Evolutionary conservation across 2,329 filamentous ascomycete species (phyloP), one percentile per base, ranked within the genome.

Genomic region (Chrysoporthe deuterocubensis): DNA sequence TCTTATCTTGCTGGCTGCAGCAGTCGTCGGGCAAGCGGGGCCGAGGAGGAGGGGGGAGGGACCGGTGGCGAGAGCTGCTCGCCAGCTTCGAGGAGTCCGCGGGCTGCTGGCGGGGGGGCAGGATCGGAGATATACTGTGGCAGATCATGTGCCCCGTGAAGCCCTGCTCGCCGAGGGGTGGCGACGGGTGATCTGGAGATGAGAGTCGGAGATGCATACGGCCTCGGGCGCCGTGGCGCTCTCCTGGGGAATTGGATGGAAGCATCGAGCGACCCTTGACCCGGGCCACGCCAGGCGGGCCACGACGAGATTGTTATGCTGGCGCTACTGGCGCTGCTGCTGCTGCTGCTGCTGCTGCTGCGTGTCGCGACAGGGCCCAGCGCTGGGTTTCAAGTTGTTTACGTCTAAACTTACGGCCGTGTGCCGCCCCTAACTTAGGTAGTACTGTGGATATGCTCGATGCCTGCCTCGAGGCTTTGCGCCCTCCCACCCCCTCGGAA

Each of bases 1-100:
- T 60, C 57, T 60, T 44, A 60, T 60, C 57, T 60, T 18, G 34
- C 11, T 58, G 56, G 57, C 37, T 60, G 57, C 37, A 43, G n/a
- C 32, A n/a, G 40, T 21, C 34, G 26, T 26, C 26, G 26, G 37
- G 37, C 37, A n/a, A 44, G 57, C 57, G 32, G 57, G 56, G 34
- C 16, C 37, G 40, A 42, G 18, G n/a, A 42, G n/a, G 37, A n/a
- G 56, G 56, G 34, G 54, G 26, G 14, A n/a, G 37, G 57, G 50
- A 14, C 9, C 13, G 26, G 50, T 54, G 50, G 50, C 50, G 32
- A 54, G 50, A 16, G 13, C 26, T 32, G 50, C 50, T 34, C 50
- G 50, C 26, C 21, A 32, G 50, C 50, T 14, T 21, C 26, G 50
- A 40, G 50, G 50, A 54, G 50, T 34, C 50, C 50, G 50, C 50